Percentiles rank a stretch among this genome's conserved stretches.
Conservation (phyloP, 306 rosid species). For the Inga oerstediana region DNA sequence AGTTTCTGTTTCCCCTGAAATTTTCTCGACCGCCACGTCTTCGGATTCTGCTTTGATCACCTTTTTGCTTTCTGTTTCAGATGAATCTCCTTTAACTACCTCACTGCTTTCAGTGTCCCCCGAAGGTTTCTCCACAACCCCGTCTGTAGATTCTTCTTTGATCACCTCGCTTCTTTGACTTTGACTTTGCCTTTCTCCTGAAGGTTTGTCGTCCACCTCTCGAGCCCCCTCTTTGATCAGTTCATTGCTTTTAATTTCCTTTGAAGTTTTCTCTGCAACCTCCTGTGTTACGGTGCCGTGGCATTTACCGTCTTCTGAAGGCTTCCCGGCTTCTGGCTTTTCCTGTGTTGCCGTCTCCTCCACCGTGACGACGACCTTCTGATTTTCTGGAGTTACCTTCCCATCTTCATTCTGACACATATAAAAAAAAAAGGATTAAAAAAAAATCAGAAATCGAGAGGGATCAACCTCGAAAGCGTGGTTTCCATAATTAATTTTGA, state of each 20-base stretch:
- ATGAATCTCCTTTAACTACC: slow-evolving; percentile 8
- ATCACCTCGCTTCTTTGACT: neutral
- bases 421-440: neutral
- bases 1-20: neutral
- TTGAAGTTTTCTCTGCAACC: neutral
- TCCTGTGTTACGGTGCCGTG: slow-evolving; percentile 12
- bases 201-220: neutral
- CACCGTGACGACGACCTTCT: slow-evolving; percentile 5
- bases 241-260: slow-evolving; percentile 24
- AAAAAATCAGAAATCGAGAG: neutral
- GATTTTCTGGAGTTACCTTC: slow-evolving; percentile 29
- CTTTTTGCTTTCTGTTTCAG: neutral
- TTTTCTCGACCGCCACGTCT: neutral
- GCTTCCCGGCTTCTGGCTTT: neutral
- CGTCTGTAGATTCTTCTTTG: neutral
- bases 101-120: neutral
- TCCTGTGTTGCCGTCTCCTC: slow-evolving; percentile 38
- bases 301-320: slow-evolving; percentile 1
- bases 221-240: neutral
- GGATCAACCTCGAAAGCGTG: neutral
- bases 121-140: neutral
- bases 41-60: neutral
- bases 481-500: neutral
- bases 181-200: neutral
- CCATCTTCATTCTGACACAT: slow-evolving; percentile 38